Evolutionary conservation across 2,329 filamentous ascomycete genomes (phyloP), one percentile per base, ranked within the genome.

Genomic region (Neonectria hederae): DNA sequence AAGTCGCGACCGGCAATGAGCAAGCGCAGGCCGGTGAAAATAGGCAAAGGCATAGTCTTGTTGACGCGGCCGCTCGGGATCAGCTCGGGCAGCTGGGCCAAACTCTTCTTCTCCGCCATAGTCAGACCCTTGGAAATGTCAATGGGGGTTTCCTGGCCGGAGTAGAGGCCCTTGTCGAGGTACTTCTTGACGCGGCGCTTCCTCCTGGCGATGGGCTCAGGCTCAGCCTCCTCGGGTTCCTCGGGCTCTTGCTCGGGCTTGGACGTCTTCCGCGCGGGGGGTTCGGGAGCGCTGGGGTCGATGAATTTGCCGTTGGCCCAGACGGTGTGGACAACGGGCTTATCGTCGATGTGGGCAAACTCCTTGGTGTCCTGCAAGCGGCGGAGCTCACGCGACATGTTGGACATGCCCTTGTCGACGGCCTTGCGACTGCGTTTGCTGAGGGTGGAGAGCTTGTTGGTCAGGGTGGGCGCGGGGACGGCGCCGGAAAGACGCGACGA

Each of bases 151-250:
- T 89, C 84, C 77, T 97, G 95, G 28, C 96, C 96, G 0, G 93
- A 90, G 74, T 97, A 98, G 14, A 98, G 83, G 10, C 95, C 96
- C 76, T 94, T 92, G 56, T 85, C 83, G 58, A 97, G 83, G 87
- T 92, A 98, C 69, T 89, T 89, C 82, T 97, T 97, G 55, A 83
- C 80, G 40, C 82, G 84, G 60, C 85, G 81, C 67, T 81, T 79
- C 66, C 78, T 81, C 10, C 69, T 68, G 11, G 78, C 74, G 7
- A 77, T 71, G 24, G 79, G 77, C 71, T 85, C 83, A 54, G 75
- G 67, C 52, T 82, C 77, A 38, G 76, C 69, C 38, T 67, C 62
- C 67, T 61, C 69, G 10, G 63, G 46, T 26, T 74, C 65, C 54
- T 76, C 58, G 63, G 71, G 69, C 56, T 67, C 57, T 61, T 67